These are phyloP conservation scores for Rhizoclosmatium sp. DNA, from an alignment of 192 early-diverging fungal species.

Conservation along the genomic window DNA sequence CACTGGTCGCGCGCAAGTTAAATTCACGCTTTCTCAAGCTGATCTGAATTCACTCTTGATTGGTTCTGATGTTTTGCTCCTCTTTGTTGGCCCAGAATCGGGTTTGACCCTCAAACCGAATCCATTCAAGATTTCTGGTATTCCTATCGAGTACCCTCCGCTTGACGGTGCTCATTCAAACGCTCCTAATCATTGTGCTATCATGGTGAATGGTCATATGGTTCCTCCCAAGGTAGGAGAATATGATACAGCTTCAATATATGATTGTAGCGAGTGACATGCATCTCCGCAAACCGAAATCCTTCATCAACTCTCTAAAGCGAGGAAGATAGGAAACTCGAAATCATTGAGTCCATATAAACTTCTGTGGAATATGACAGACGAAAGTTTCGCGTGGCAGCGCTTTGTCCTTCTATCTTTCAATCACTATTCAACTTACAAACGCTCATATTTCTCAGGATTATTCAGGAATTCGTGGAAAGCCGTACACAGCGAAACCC, in stretches of 20 bases:
- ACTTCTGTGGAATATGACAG: no score
- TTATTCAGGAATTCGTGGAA: constrained; percentile 36
- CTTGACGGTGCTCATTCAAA: constrained; percentile 28
- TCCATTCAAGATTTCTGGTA: constrained; percentile 19
- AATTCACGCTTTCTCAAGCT: neutral
- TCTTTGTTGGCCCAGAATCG: constrained; percentile 24
- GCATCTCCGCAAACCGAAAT: no score
- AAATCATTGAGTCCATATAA: no score
- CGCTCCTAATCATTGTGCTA: constrained; percentile 30
- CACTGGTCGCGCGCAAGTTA: neutral
- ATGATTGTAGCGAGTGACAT: no score
- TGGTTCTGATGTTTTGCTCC: constrained; percentile 13
- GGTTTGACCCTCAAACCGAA: constrained; percentile 6
- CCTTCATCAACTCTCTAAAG: no score
- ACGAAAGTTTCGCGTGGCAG: no score
- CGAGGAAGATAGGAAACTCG: no score
- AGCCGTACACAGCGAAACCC: constrained; percentile 39
- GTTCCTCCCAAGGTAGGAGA: constrained; percentile 13
- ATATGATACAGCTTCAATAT: neutral
- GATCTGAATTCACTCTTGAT: neutral
- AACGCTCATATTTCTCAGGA: neutral
- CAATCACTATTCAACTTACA: neutral
- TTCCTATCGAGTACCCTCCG: constrained; percentile 38
- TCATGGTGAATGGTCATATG: constrained; percentile 16
- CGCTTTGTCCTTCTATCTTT: neutral